These are phyloP conservation scores for Ambispora gerdemannii DNA, from an alignment of 192 early-diverging fungal species.

Conservation along the genomic window DNA sequence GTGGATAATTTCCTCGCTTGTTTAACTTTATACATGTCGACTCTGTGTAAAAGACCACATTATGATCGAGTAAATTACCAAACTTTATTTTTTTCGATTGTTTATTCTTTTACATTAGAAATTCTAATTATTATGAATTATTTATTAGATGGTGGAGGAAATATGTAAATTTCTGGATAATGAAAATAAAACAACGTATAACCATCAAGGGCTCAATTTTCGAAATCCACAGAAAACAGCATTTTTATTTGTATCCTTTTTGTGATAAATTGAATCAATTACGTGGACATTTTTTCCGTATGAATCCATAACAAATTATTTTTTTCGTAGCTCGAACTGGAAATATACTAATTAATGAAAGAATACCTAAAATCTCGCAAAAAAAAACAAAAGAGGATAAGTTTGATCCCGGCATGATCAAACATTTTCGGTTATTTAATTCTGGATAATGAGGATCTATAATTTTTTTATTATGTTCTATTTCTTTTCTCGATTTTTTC, in stretches of 20 bases:
- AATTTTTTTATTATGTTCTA: not conserved
- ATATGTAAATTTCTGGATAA: slow-evolving; percentile 31
- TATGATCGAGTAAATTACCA: slow-evolving; percentile 13
- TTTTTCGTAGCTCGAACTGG: slow-evolving; percentile 12
- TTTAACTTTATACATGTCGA: slow-evolving; percentile 25
- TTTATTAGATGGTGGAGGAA: slow-evolving; percentile 27
- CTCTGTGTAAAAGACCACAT: slow-evolving; percentile 19
- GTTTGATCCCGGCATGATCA: not conserved
- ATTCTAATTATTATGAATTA: not conserved
- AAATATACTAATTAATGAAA: slow-evolving; percentile 14
- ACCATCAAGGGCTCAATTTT: slow-evolving; percentile 25
- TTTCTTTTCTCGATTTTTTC: not conserved
- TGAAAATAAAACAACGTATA: slow-evolving; percentile 24
- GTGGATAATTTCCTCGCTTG: slow-evolving; percentile 22
- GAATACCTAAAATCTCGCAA: not conserved
- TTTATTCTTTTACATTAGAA: not conserved
- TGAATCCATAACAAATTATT: not conserved
- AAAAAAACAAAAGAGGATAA: not conserved
- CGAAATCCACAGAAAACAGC: slow-evolving; percentile 22
- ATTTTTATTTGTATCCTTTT: slow-evolving; percentile 33
- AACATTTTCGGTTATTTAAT: not conserved
- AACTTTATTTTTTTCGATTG: not conserved
- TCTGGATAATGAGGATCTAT: too few relatives aligned
- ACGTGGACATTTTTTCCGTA: not conserved
- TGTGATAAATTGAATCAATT: not conserved